A percentile compares a stretch with the other conserved stretches of the same genome.
These are phyloP conservation scores for Tuber microsphaerosporum DNA, from an alignment of 495 filamentous ascomycete genomes.

Conservation along the genomic window DNA sequence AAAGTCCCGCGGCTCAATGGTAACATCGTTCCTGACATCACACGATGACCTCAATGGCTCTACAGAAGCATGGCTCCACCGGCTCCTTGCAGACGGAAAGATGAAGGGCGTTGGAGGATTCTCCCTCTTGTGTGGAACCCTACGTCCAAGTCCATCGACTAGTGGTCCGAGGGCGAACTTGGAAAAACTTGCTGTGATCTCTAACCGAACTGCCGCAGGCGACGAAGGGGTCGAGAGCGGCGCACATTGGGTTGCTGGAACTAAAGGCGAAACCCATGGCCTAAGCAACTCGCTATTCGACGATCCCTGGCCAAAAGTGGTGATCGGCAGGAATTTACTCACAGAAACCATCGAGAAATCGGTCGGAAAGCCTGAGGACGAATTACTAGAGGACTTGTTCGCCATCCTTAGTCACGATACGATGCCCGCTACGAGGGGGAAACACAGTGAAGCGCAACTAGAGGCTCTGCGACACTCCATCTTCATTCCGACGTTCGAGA, in stretches of 20 bases:
- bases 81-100: slow-evolving; percentile 59
- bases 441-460: slow-evolving; percentile 59
- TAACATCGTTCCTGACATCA: slow-evolving; percentile 73
- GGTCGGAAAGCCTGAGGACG: slow-evolving; percentile 52
- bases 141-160: slow-evolving; percentile 45
- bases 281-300: slow-evolving; percentile 79
- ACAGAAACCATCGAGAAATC: slow-evolving; percentile 44
- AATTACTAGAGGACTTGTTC: slow-evolving; percentile 65
- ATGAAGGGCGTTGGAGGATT: slow-evolving; percentile 80
- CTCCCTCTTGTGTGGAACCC: slow-evolving; percentile 76
- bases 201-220: slow-evolving; percentile 66
- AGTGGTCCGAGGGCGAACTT: slow-evolving; percentile 43
- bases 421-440: slow-evolving; percentile 55
- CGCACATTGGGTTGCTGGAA: slow-evolving; percentile 61
- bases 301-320: slow-evolving; percentile 80
- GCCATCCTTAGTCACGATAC: slow-evolving; percentile 63
- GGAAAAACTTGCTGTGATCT: slow-evolving; percentile 74
- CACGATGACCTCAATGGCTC: slow-evolving; percentile 18
- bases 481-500: slow-evolving; percentile 60
- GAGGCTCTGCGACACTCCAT: slow-evolving; percentile 67
- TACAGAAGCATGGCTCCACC: slow-evolving; percentile 60
- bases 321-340: slow-evolving; percentile 49
- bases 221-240: slow-evolving; percentile 45
- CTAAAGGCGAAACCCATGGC: slow-evolving; percentile 60
- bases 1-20: slow-evolving; percentile 61